Conservation (phyloP, 192 early-diverging fungal species). For the Funneliformis geosporum region DNA sequence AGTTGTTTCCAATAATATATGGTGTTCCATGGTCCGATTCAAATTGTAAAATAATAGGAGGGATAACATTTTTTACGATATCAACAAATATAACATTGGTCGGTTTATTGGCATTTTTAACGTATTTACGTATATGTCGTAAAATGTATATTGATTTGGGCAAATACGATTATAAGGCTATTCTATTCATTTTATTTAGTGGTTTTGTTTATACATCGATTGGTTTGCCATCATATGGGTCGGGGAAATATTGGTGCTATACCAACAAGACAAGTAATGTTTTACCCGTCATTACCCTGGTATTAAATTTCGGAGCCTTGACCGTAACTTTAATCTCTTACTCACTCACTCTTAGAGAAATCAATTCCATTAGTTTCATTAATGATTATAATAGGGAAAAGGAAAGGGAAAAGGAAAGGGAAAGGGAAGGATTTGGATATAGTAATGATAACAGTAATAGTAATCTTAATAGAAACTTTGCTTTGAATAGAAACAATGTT, state of each 20-base stretch:
- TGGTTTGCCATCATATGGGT: conserved; percentile 9
- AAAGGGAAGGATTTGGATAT: not conserved
- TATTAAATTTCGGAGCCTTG: conserved; percentile 6
- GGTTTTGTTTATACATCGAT: not conserved
- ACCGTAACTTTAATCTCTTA: not conserved
- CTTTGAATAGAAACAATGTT: not conserved
- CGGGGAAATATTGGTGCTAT: conserved; percentile 29
- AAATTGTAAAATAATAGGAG: conserved; percentile 8
- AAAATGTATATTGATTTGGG: conserved; percentile 1
- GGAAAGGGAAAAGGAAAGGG: not conserved
- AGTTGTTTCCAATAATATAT: not conserved
- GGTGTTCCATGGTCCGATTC: not conserved
- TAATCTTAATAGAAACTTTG: not conserved
- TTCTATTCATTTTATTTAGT: not conserved
- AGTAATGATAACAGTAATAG: not conserved
- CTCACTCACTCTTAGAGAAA: not conserved
- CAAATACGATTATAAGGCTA: conserved; percentile 3
- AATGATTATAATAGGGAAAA: not conserved
- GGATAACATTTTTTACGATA: conserved; percentile 7
- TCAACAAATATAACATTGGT: conserved; percentile 9
- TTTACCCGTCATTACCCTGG: not conserved
- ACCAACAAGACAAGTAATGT: not conserved
- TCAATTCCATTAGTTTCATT: conserved; percentile 6
- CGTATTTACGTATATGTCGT: conserved; percentile 19
- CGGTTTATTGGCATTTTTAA: not conserved